Evolutionary conservation across 2,329 filamentous ascomycete species (phyloP), one percentile per base, ranked within the genome.

Genomic region (Colletotrichum sidae): DNA sequence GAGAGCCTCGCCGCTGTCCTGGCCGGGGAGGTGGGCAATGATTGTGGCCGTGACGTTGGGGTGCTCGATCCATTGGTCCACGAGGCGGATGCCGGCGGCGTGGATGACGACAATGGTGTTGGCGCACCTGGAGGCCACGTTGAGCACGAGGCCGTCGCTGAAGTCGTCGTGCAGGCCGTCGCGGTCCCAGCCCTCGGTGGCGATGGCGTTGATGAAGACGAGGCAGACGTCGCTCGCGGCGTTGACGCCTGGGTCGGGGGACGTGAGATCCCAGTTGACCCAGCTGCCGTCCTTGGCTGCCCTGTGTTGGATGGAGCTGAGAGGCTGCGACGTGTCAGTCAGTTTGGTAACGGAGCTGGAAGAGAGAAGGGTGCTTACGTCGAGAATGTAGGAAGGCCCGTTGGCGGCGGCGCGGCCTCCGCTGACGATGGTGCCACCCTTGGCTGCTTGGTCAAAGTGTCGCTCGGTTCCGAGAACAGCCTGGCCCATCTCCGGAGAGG

Each of bases 131-230:
- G 79, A 75, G 0, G 89, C 88, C 0, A 91, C 86, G 55, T 84
- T 81, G 2, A 76, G 76, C 49, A 91, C 82, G 0, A 90, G 76
- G 0, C 74, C 76, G 67, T 91, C 88, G 1, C 85, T 88, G 58
- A 86, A 87, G 65, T 90, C 90, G 73, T 95, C 92, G 38, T 84
- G 83, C 42, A 92, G 80, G 8, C 82, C 82, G 0, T 86, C 80
- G 51, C 88, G 83, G 65, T 92, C 84, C 69, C 84, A 90, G 0
- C 90, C 91, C 77, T 96, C 93, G 2, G 90, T 88, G 1, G 90
- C 87, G 76, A 90, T 92, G 12, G 83, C 85, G 71, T 91, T 91
- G 68, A 87, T 85, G 68, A 91, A 86, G 1, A 90, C 86, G 3
- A 90, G 76, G 69, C 93, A 96, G 6, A 92, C 83, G 70, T 94